Evolutionary conservation across 352 stramenopile species (phyloP), one percentile per base, ranked within the genome.

Genomic region (Phytophthora cryptogea): DNA sequence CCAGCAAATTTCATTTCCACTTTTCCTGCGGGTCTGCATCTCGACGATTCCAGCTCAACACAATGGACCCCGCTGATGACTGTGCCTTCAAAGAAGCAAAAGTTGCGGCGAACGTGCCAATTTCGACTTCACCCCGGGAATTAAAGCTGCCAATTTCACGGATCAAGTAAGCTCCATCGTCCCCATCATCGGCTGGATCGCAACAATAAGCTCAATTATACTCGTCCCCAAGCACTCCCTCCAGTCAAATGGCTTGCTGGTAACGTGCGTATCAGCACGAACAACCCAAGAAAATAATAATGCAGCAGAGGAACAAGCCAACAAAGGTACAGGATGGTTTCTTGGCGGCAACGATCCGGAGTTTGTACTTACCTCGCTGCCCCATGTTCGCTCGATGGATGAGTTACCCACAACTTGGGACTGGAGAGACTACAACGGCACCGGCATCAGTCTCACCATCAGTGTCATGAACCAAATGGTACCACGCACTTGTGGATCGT

Each of bases 401-500:
- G 78, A 90, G 14, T 59, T 92, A 2, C 83, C 83, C 3, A 47
- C 61, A 39, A 70, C 88, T 57, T 92, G 83, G 83, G 81, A 92
- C 63, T 90, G 83, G 83, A 79, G 81, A 16, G 72, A 92, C 64
- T 89, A 78, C 70, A 92, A 90, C 44, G 70, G 76, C 59, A 92
- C 83, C 35, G 83, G 80, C n/a, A 77, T 92, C 41, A 83, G 77
- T 36, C 57, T 92, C 23, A 86, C 80, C 4, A 92, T 81, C 0
- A 87, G 75, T 20, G 76, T 90, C 23, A 59, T 88, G 69, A 92
- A 92, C 43, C 83, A 92, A 72, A 92, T 92, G 80, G 74, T 84
- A n/a, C 83, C 83, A 4, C 83, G 83, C 27, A 66, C 83, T 7
- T 92, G 83, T 35, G 83, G 83, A 26, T 92, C 83, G 14, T 92